Base-by-base conservation (phyloP, 2,329 filamentous ascomycete genomes). In the Claviceps capensis region DNA sequence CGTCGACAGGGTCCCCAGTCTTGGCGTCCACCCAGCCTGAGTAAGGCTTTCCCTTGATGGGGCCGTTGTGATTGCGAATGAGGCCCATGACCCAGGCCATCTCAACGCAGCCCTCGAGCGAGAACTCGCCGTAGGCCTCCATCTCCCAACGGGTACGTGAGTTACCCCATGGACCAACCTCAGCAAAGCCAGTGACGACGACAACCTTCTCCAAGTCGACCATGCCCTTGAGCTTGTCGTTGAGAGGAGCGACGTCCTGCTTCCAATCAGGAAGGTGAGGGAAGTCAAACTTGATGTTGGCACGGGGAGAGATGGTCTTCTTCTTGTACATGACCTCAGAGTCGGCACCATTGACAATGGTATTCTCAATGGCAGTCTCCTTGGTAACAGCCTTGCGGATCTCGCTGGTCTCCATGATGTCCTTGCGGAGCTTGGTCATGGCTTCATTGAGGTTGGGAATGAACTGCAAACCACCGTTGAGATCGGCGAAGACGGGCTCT, bases 61-160 rank as follows among this genome's bases (percentile, higher is more conserved):
- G 83, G 17, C 93, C 93, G 61, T 97, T 97, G 75, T 95, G 88
- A 69, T 98, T 95, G 78, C 91, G 96, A 75, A 98, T 97, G 54
- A 97, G 82, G 64, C 93, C 93, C 91, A 97, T 98, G 69, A 98
- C 88, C 93, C 93, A 98, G 36, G 93, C 90, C 93, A 98, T 98
- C 71, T 98, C 93, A 55, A 98, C 85, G 63, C 93, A 97, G 34
- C 93, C 93, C 69, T 98, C 94, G 14, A 98, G 81, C 8, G 93
- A 97, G 74, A 98, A 98, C 64, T 95, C 81, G 65, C 93, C 93
- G 59, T 90, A 83, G 1, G 93, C 90, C 69, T 98, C 93, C 91
- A 98, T 98, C 74, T 98, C 93, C 93, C 93, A 98, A 56, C 93
- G 83, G 46, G 93, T 98, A 62, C 93, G 83, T 2, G 93, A 91